Base-by-base conservation (phyloP, 108 stramenopile genomes). In the Skeletonema costatum region DNA sequence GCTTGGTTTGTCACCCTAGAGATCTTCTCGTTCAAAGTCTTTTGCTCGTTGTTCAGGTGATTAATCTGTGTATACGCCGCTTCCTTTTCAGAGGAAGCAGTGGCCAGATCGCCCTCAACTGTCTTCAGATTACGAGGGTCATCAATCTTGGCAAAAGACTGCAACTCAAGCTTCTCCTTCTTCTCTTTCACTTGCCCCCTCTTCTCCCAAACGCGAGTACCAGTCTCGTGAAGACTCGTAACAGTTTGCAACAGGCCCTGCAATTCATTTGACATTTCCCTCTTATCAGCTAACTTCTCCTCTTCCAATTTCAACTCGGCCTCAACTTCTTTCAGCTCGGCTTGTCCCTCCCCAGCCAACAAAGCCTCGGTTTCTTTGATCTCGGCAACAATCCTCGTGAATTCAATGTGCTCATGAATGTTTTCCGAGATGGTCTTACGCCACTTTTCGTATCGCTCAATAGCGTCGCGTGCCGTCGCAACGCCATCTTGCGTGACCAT, bases 21-120 rank as follows among this genome's bases (percentile, higher is more conserved):
- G 30, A 85, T 76, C 29, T 71, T 67, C 42, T 86, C 81, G 67
- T 93, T 93, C 30, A 95, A 14, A 2, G 58, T 17, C 14, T 82
- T 77, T 67, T 82, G 70, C 64, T 96, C 90, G 59, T 87, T 88
- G 72, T 96, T 93, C n/a, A 91, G 66, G 44, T 68, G 77, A 50
- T 78, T 87, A 56, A 90, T 92, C 59, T 84, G 73, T 2, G 68
- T 64, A 41, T 84, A 86, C 19, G 87, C 74, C 16, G 78, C 60
- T 64, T 92, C 92, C 71, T 92, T 91, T 30, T 84, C 78, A 32
- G 83, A 76, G 0, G 51, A 70, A 9, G 62, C 50, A 0, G 88
- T 85, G 6, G 76, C 32, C 4, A 94, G 73, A 48, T 91, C 89
- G 36, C 53, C 69, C 64, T 92, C 91, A 16, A 90, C 91, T 32